phyloP scores from a whole-genome alignment of 495 filamentous ascomycete species.

The Penicillium robsamsonii region DNA sequence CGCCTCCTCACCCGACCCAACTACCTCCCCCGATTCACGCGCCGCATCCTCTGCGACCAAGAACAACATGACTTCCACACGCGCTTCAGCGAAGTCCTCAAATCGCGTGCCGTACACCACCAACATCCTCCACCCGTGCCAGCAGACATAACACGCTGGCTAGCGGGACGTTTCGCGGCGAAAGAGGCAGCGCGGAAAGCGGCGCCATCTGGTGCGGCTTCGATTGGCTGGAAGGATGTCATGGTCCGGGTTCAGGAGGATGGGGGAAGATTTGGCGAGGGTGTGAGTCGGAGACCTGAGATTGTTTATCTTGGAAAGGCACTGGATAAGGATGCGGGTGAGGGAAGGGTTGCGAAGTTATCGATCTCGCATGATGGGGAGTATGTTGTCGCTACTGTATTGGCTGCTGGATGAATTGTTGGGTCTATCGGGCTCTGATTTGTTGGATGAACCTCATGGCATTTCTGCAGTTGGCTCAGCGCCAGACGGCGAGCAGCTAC shows the following conservation, averaged over 20 bases:
- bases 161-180: conserved; percentile 49
- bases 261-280: conserved; percentile 10
- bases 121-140: conserved; percentile 22
- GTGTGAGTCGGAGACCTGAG: conserved; percentile 36
- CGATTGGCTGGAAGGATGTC: conserved; percentile 42
- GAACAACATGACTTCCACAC: conserved; percentile 43
- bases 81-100: conserved; percentile 33
- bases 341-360: conserved; percentile 36
- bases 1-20: conserved; percentile 41
- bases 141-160: conserved; percentile 46
- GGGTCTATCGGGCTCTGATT: conserved; percentile 2
- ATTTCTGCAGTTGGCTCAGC: background rate
- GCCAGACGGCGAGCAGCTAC: background rate
- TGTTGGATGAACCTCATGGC: background rate
- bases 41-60: conserved; percentile 47
- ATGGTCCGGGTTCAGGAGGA: conserved; percentile 34
- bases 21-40: conserved; percentile 50
- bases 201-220: conserved; percentile 40
- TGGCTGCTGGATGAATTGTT: conserved; percentile 36
- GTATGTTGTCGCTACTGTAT: conserved; percentile 56
- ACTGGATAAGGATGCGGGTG: conserved; percentile 14
- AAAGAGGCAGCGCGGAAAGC: conserved; percentile 51
- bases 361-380: conserved; percentile 62
- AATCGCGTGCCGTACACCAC: conserved; percentile 1
- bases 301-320: conserved; percentile 36